These are phyloP conservation scores for Paxillus ammoniavirescens DNA, from an alignment of 768 basidiomycete genomes.

Conservation along the genomic window DNA sequence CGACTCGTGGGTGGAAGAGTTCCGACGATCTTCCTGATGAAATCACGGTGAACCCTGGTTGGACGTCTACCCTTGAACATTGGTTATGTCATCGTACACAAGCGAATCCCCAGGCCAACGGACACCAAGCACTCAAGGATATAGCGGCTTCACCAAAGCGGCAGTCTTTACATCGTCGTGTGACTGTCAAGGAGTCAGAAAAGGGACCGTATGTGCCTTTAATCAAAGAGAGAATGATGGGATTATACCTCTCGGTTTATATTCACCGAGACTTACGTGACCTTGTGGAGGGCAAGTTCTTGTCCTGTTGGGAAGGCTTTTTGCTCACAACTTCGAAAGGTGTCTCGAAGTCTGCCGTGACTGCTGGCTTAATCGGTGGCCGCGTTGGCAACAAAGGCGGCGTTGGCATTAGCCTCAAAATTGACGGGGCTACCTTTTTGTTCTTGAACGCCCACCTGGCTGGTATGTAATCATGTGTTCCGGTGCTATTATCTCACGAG, in stretches of 20 bases:
- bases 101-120: slow-evolving; percentile 18
- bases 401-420: slow-evolving; percentile 84
- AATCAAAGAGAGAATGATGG: slow-evolving; percentile 90
- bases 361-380: slow-evolving; percentile 88
- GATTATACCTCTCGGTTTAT: slow-evolving; percentile 76
- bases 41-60: slow-evolving; percentile 44
- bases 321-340: slow-evolving; percentile 37
- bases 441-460: slow-evolving; percentile 93
- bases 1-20: slow-evolving; percentile 31
- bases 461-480: slow-evolving; percentile 39
- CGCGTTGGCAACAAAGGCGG: slow-evolving; percentile 92
- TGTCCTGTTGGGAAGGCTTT: not conserved
- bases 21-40: slow-evolving; percentile 36
- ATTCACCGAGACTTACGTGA: slow-evolving; percentile 68
- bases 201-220: slow-evolving; percentile 82
- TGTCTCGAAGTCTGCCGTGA: slow-evolving; percentile 77
- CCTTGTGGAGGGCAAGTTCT: slow-evolving; percentile 54
- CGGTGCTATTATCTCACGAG: not conserved
- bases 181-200: slow-evolving; percentile 41
- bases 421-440: slow-evolving; percentile 78
- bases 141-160: slow-evolving; percentile 44
- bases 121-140: slow-evolving; percentile 23
- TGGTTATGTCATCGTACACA: slow-evolving; percentile 54
- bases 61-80: slow-evolving; percentile 76
- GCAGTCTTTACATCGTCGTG: slow-evolving; percentile 42